These are phyloP conservation scores for Withania somnifera DNA, from an alignment of 305 asterid genomes.

Conservation along the genomic window DNA sequence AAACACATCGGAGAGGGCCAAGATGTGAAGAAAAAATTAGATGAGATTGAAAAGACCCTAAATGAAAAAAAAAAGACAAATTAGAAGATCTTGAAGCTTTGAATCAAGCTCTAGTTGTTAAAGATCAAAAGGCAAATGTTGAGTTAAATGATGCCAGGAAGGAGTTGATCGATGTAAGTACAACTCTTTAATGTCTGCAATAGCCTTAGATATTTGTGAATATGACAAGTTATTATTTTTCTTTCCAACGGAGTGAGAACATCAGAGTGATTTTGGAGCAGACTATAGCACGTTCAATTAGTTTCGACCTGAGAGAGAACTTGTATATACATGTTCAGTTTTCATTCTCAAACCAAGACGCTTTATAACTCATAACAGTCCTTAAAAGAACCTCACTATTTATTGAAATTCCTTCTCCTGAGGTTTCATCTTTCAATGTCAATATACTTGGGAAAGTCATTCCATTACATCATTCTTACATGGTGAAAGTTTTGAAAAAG, in stretches of 20 bases:
- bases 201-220: not conserved
- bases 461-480: not conserved
- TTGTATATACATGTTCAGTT: not conserved
- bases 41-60: constrained; percentile 21
- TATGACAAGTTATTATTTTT: not conserved
- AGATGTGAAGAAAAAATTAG: constrained; percentile 21
- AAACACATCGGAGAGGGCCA: constrained; percentile 40
- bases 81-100: constrained; percentile 15
- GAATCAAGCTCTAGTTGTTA: constrained; percentile 25
- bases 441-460: not conserved
- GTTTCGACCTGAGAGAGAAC: not conserved
- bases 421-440: not conserved
- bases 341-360: not conserved
- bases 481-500: not conserved
- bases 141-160: constrained; percentile 41
- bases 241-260: not conserved
- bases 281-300: not conserved
- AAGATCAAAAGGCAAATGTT: constrained; percentile 26
- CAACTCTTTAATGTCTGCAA: not conserved
- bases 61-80: constrained; percentile 24
- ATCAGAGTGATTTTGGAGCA: not conserved
- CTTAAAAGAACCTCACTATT: not conserved
- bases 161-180: constrained; percentile 28
- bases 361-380: not conserved
- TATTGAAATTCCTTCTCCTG: not conserved